Conservation (phyloP, 331 rosid genomes). For the Acacia pycnantha region DNA sequence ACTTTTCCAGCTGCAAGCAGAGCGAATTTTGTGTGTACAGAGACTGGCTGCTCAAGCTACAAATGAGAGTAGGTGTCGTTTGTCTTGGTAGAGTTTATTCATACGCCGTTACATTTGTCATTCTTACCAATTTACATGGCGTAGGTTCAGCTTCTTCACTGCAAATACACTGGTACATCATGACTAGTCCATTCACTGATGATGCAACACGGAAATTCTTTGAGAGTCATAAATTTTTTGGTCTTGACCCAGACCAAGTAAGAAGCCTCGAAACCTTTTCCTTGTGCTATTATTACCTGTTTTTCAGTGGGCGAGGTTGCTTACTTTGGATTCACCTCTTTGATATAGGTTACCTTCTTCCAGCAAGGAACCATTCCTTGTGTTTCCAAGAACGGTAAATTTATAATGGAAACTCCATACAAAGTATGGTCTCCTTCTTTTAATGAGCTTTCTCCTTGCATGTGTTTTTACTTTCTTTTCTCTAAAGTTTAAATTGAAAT, state of each 20-base stretch:
- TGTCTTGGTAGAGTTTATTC: constrained; percentile 28
- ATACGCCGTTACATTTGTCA: constrained; percentile 16
- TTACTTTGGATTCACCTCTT: constrained; percentile 34
- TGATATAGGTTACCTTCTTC: constrained; percentile 84
- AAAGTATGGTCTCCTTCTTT: constrained; percentile 48
- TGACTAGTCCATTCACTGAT: constrained; percentile 99
- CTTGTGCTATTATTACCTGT: constrained; percentile 5
- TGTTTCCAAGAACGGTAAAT: constrained; percentile 90
- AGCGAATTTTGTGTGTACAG: constrained; percentile 87
- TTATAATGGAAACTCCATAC: constrained; percentile 91
- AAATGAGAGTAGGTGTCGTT: constrained; percentile 55
- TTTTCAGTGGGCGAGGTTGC: constrained; percentile 7
- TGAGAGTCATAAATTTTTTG: constrained; percentile 82
- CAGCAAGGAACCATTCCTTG: constrained; percentile 98
- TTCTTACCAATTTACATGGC: constrained; percentile 27
- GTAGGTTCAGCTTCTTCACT: constrained; percentile 62
- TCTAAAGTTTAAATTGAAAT: neutral
- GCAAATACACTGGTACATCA: constrained; percentile 90
- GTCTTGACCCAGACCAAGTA: constrained; percentile 91
- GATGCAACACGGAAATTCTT: constrained; percentile 85
- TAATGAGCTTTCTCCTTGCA: constrained; percentile 11
- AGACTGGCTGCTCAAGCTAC: constrained; percentile 82
- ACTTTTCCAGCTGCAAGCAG: constrained; percentile 97
- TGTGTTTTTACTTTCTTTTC: constrained; percentile 1
- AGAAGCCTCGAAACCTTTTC: constrained; percentile 25